Base-by-base conservation (phyloP, 352 stramenopile species). In the Phytophthora constricta region DNA sequence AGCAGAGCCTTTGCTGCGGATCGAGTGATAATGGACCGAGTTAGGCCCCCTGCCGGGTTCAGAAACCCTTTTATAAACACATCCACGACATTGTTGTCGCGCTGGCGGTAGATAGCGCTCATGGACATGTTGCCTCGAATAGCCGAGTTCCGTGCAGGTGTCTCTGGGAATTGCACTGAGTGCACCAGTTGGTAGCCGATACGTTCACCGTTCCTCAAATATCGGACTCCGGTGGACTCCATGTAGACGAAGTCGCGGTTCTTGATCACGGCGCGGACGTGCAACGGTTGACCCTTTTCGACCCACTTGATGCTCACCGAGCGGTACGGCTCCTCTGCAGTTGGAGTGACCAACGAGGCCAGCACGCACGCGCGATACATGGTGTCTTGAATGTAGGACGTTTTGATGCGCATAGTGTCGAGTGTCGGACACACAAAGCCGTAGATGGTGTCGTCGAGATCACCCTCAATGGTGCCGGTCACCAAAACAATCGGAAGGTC, bases 181-280 rank as follows among this genome's bases (percentile, higher is more conserved):
- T 89, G 80, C 43, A 87, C 52, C 3, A 87, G 47, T 42, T 88
- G 77, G 39, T 76, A 90, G 37, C 79, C 77, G 7, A 88, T 39
- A 34, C 67, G 60, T 22, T 88, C 75, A 45, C 72, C 76, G 23
- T 79, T 86, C 16, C 47, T 46, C 0, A 87, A 53, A 9, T 57
- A 46, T 3, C 58, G 61, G 43, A 82, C 50, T 16, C 80, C 80
- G 16, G 70, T 84, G 25, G 78, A 68, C 46, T 89, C 76, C 58
- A 89, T 68, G 48, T 78, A 80, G 23, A 87, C 78, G 42, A 80
- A 79, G 60, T 87, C 80, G 28, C 80, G 70, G 55, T 84, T 81
- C 56, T 72, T 74, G 51, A 77, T 52, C 4, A 74, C 52, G 1
- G 70, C 45, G 7, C 66, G 70, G n/a, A 80, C 43, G 17, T 78